Evolutionary conservation across 148 eudicot species (phyloP).

Genomic region (Chenopodium quinoa): DNA sequence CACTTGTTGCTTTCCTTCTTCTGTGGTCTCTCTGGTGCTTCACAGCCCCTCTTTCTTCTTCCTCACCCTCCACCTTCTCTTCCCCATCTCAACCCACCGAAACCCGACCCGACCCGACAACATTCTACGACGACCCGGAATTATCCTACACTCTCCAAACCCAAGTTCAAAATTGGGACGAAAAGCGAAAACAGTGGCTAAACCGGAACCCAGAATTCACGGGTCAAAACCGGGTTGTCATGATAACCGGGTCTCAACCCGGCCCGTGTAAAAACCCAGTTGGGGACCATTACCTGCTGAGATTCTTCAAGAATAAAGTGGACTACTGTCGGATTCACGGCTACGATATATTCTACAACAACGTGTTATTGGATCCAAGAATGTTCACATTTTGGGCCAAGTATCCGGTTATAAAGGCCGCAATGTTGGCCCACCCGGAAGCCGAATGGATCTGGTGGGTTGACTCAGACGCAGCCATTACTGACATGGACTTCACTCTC

Average conservation of each 20-base stretch:
- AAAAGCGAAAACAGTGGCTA: slow-evolving; percentile 61
- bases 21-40: slow-evolving; percentile 59
- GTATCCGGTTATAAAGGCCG: slow-evolving; percentile 65
- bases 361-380: slow-evolving; percentile 54
- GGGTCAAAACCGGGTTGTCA: slow-evolving; percentile 38
- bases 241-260: slow-evolving; percentile 84
- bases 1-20: slow-evolving; percentile 40
- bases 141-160: slow-evolving; percentile 45
- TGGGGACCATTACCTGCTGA: slow-evolving; percentile 66
- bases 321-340: slow-evolving; percentile 91
- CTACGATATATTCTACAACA: slow-evolving; percentile 76
- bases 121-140: slow-evolving; percentile 62
- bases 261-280: slow-evolving; percentile 60
- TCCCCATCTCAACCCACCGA: not conserved
- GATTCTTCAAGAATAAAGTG: slow-evolving; percentile 81
- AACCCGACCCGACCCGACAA: slow-evolving; percentile 31
- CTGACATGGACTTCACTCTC: slow-evolving; percentile 85
- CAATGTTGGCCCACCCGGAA: slow-evolving; percentile 96
- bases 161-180: slow-evolving; percentile 65
- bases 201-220: slow-evolving; percentile 43
- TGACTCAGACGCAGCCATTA: slow-evolving; percentile 86
- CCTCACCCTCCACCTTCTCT: slow-evolving; percentile 25
- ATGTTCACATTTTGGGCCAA: slow-evolving; percentile 84
- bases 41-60: slow-evolving; percentile 13
- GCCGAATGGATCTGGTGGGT: slow-evolving; percentile 99